Evolutionary conservation across 2,329 filamentous ascomycete genomes (phyloP), one percentile per base, ranked within the genome.

Genomic region (Pestalotiopsis fici): DNA sequence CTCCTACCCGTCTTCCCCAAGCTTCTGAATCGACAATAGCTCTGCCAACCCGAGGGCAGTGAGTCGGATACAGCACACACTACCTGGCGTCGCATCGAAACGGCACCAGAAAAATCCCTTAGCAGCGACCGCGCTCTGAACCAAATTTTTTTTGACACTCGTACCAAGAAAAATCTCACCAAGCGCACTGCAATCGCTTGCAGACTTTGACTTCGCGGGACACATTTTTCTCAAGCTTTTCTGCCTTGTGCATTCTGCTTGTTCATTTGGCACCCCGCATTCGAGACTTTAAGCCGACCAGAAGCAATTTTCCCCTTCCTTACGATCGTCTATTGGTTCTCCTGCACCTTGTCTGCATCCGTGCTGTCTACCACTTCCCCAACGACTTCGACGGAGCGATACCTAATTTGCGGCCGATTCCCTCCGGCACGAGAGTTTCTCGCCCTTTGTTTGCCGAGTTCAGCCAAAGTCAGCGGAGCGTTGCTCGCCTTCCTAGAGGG

Each of bases 261-360:
- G 35, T 63, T 63, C 15, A n/a, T 39, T 65, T 37, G 18, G 54
- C 54, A 54, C 63, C 63, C 63, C 63, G 63, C 63, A 65, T 23
- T 47, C 37, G n/a, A 59, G 57, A 28, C 63, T 28, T 57, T 59
- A 28, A 39, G 54, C 63, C 50, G 54, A 50, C 63, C 18, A 65
- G 50, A 64, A 64, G 28, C 50, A 59, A 57, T 57, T 65, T 65
- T 65, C 37, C 37, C 25, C 23, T 63, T 23, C 43, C 23, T 35
- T 62, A 18, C 31, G 21, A 27, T 62, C 43, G 27, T 13, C 23
- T 28, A 59, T 65, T 65, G 63, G 63, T 47, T 23, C 27, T 47
- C 31, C 31, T 59, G 63, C 63, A 65, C 13, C 31, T 13, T 9
- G 56, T 27, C 50, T 59, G 23, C 63, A 39, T 64, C 37, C 55